A percentile compares a stretch with the other conserved stretches of the same genome.
These are phyloP conservation scores for Aaosphaeria arxii DNA, from an alignment of 2,329 filamentous ascomycete species.

Conservation along the genomic window DNA sequence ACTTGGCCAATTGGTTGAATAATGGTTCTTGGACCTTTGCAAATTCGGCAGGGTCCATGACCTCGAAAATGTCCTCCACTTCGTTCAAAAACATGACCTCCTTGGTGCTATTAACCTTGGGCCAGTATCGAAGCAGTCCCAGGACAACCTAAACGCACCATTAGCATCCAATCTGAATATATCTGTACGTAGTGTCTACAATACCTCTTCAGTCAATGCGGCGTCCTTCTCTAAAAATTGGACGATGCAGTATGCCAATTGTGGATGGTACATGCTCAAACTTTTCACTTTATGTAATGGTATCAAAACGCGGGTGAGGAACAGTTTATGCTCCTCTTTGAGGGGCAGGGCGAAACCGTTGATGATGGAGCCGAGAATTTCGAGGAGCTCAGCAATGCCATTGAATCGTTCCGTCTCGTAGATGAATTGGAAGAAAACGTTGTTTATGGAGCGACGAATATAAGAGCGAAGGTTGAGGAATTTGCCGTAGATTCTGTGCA, in stretches of 20 bases:
- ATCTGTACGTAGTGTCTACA: slow-evolving; percentile 11
- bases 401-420: slow-evolving; percentile 99
- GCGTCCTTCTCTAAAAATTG: slow-evolving; percentile 98
- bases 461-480: slow-evolving; percentile 97
- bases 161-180: slow-evolving; percentile 32
- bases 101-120: slow-evolving; percentile 98
- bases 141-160: slow-evolving; percentile 67
- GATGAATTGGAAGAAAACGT: slow-evolving; percentile 99
- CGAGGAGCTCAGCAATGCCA: slow-evolving; percentile 91
- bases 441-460: slow-evolving; percentile 98
- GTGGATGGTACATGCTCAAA: slow-evolving; percentile 99
- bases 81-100: slow-evolving; percentile 99
- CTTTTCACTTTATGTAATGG: slow-evolving; percentile 98
- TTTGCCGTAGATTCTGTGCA: slow-evolving; percentile 98
- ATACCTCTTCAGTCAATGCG: slow-evolving; percentile 89
- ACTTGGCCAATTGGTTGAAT: slow-evolving; percentile 96
- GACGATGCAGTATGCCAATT: slow-evolving; percentile 97
- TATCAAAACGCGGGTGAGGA: slow-evolving; percentile 87
- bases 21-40: slow-evolving; percentile 97
- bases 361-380: slow-evolving; percentile 97
- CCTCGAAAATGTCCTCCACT: slow-evolving; percentile 98
- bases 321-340: slow-evolving; percentile 98
- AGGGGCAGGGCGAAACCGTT: slow-evolving; percentile 95
- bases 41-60: slow-evolving; percentile 98
- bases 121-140: slow-evolving; percentile 93